Conservation (phyloP, 2,329 filamentous ascomycete species). For the Chaetomiaceae sp. region DNA sequence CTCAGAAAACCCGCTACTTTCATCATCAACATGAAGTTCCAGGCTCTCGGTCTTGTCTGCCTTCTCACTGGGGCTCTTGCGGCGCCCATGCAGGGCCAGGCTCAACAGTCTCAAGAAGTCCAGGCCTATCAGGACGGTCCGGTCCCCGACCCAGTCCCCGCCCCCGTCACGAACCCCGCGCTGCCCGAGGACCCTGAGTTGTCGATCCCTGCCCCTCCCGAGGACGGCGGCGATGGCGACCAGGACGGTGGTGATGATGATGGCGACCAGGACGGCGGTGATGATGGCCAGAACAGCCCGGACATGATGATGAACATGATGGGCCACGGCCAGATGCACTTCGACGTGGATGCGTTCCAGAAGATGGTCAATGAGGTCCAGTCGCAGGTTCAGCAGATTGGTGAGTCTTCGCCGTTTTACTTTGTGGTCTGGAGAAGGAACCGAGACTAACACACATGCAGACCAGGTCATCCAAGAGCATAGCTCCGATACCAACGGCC, state of each 20-base stretch:
- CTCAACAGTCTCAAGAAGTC: conserved; percentile 3
- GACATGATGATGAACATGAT: background rate
- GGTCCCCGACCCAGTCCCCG: background rate
- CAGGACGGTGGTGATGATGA: background rate
- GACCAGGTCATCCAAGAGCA: conserved; percentile 14
- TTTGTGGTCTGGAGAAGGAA: too few species aligned
- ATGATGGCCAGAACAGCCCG: background rate
- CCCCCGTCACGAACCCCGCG: background rate
- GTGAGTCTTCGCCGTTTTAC: conserved; percentile 13
- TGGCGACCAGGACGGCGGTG: background rate
- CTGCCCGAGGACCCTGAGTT: too few species aligned
- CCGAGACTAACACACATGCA: too few species aligned
- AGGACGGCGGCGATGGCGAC: background rate
- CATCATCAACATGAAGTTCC: conserved; percentile 21
- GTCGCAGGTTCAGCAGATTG: conserved; percentile 15
- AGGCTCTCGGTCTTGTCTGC: conserved; percentile 16
- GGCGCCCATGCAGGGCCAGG: conserved; percentile 12
- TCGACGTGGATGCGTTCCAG: conserved; percentile 7
- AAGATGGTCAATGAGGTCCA: conserved; percentile 14
- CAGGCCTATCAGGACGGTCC: background rate
- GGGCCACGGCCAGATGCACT: background rate
- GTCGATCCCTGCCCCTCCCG: background rate
- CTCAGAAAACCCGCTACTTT: background rate
- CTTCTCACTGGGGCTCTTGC: conserved; percentile 20
- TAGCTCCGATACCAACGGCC: conserved; percentile 5